Evolutionary conservation across 805 yeast genomes (phyloP).

Genomic region (Candida tibetensis): DNA sequence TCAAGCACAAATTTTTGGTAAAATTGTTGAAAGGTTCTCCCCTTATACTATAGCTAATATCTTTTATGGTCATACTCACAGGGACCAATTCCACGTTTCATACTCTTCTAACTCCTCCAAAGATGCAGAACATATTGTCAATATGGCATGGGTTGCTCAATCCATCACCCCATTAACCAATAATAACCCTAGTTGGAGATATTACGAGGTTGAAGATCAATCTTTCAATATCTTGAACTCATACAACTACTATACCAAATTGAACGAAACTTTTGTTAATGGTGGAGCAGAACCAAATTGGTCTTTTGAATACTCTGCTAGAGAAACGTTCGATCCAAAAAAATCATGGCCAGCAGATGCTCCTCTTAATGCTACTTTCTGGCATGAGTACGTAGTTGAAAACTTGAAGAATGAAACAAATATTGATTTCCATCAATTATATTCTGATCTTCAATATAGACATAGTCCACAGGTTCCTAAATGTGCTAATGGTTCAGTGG

Average conservation of each 20-base stretch:
- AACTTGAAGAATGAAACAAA: constrained; percentile 37
- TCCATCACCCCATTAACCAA: constrained; percentile 61
- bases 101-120: constrained; percentile 44
- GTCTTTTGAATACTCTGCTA: constrained; percentile 62
- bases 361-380: constrained; percentile 66
- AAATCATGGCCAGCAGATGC: constrained; percentile 55
- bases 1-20: constrained; percentile 53
- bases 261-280: constrained; percentile 54
- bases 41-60: constrained; percentile 66
- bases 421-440: constrained; percentile 47
- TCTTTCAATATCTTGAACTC: constrained; percentile 62
- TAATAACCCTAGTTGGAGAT: constrained; percentile 70
- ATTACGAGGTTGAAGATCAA: constrained; percentile 61
- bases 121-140: constrained; percentile 39
- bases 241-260: constrained; percentile 55
- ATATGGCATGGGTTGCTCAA: constrained; percentile 63
- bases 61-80: constrained; percentile 71
- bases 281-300: constrained; percentile 59
- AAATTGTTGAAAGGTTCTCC: constrained; percentile 62
- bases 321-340: constrained; percentile 52
- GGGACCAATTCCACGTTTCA: constrained; percentile 61
- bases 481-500: constrained; percentile 32
- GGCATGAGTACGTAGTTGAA: constrained; percentile 54
- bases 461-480: constrained; percentile 52
- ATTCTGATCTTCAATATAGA: constrained; percentile 50